phyloP scores from a whole-genome alignment of 169 alveolate species.

The Plasmodium inui region DNA sequence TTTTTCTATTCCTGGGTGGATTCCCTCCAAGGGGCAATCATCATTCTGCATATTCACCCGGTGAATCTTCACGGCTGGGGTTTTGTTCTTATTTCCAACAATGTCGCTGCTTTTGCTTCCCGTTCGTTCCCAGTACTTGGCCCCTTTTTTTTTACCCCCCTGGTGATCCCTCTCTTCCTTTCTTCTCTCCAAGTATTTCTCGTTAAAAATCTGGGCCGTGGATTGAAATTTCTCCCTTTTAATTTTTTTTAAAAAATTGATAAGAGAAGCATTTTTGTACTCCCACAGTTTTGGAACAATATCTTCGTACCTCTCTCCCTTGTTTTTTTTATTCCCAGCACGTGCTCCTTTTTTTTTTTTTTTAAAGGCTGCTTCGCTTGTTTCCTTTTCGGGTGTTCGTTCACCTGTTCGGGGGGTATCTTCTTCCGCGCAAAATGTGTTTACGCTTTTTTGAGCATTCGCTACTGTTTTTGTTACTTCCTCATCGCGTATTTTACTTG shows the following conservation, averaged over 20 bases:
- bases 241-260: slow-evolving; percentile 16
- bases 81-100: background rate
- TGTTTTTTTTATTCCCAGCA: background rate
- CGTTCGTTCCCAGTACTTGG: background rate
- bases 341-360: background rate
- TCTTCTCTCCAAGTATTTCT: background rate
- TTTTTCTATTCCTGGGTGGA: background rate
- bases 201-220: background rate
- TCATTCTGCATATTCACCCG: background rate
- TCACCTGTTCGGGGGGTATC: background rate
- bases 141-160: background rate
- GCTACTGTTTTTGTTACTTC: background rate
- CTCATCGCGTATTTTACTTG: background rate
- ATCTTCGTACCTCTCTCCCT: background rate
- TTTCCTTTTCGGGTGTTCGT: background rate
- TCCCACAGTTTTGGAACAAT: background rate
- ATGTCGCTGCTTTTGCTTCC: background rate
- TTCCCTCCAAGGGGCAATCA: background rate
- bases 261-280: slow-evolving; percentile 9
- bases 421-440: background rate
- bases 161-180: background rate
- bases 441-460: background rate
- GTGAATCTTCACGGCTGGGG: background rate
- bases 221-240: slow-evolving; percentile 3
- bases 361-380: background rate